These are phyloP conservation scores for Aegilops speltoides DNA, from an alignment of 176 grass and related monocot genomes.

Conservation along the genomic window DNA sequence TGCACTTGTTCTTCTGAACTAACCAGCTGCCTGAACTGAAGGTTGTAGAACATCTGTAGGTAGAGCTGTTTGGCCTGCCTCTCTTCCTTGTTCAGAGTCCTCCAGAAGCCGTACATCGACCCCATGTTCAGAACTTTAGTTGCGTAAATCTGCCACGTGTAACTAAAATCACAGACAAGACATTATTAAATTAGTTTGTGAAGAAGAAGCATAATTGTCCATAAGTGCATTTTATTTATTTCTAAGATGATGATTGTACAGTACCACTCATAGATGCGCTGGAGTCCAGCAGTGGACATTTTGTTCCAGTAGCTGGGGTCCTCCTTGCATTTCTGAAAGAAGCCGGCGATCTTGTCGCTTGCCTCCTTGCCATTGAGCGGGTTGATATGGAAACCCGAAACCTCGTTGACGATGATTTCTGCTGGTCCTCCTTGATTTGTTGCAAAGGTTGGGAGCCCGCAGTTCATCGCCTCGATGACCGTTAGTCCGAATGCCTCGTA, in stretches of 20 bases:
- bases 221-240: background rate
- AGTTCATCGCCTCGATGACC: slow-evolving; percentile 97
- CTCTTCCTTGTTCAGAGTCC: slow-evolving; percentile 75
- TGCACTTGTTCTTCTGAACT: background rate
- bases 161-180: slow-evolving; percentile 37
- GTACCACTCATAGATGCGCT: slow-evolving; percentile 93
- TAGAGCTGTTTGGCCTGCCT: slow-evolving; percentile 64
- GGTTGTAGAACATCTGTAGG: slow-evolving; percentile 83
- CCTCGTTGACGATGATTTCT: slow-evolving; percentile 83
- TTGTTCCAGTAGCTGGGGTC: slow-evolving; percentile 87
- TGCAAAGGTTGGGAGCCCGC: slow-evolving; percentile 85
- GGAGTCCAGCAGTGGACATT: slow-evolving; percentile 76
- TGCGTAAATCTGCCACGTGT: slow-evolving; percentile 99
- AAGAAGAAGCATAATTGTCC: background rate
- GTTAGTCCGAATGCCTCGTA: slow-evolving; percentile 97
- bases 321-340: slow-evolving; percentile 88
- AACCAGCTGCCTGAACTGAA: slow-evolving; percentile 79
- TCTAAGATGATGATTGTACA: background rate
- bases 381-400: slow-evolving; percentile 96
- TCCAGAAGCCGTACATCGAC: slow-evolving; percentile 86
- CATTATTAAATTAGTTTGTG: background rate
- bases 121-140: slow-evolving; percentile 85
- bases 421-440: slow-evolving; percentile 92
- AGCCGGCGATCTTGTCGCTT: slow-evolving; percentile 69
- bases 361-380: slow-evolving; percentile 70